Conservation (phyloP, 2,329 filamentous ascomycete species). For the Aspergillus arachidicola region DNA sequence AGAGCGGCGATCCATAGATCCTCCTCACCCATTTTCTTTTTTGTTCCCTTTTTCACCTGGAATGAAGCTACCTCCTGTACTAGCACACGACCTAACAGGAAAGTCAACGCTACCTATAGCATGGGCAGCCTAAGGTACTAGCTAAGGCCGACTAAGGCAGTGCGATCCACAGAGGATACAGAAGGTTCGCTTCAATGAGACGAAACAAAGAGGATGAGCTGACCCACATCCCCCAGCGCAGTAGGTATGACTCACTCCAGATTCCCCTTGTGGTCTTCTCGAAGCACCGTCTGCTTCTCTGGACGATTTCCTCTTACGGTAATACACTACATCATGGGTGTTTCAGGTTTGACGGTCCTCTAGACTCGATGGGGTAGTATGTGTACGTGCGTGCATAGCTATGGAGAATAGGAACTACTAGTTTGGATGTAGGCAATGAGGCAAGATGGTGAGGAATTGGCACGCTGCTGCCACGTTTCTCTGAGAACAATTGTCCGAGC, state of each 20-base stretch:
- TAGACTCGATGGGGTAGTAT: constrained; percentile 8
- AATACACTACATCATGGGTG: neutral
- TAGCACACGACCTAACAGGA: neutral
- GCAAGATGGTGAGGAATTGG: neutral
- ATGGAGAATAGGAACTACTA: neutral
- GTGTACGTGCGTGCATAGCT: constrained; percentile 6
- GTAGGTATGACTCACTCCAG: constrained; percentile 12
- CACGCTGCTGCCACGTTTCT: constrained; percentile 14
- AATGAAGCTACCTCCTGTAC: neutral
- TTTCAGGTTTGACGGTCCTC: constrained; percentile 5
- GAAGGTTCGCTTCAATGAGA: constrained; percentile 5
- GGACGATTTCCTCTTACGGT: constrained; percentile 6
- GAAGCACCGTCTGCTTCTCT: constrained; percentile 6
- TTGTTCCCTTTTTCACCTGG: neutral
- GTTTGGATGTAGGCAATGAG: constrained; percentile 1
- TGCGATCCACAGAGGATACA: neutral
- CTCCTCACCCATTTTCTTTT: neutral
- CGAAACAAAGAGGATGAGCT: constrained; percentile 1
- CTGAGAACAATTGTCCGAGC: neutral
- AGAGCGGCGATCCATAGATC: neutral
- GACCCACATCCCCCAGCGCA: constrained; percentile 6
- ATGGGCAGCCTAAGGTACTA: neutral
- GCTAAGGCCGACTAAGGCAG: neutral
- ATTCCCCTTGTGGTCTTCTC: constrained; percentile 2
- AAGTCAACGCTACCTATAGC: neutral